phyloP scores from a whole-genome alignment of 257 asterid species.

The Nicotiana benthamiana region DNA sequence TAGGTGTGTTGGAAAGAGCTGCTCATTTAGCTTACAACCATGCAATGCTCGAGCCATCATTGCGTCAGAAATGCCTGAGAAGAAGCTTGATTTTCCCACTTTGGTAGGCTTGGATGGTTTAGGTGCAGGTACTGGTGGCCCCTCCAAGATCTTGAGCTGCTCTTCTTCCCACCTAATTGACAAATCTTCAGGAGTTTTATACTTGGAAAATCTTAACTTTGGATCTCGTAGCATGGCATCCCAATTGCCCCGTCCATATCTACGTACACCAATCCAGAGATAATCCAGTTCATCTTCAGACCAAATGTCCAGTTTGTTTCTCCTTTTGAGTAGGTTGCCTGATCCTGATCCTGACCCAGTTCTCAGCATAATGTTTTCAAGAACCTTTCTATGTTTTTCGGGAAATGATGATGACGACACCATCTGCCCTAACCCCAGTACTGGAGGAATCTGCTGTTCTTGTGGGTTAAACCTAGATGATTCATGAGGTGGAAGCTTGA shows the following conservation, averaged over 20 bases:
- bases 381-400: conserved; percentile 77
- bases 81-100: conserved; percentile 29
- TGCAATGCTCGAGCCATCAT: conserved; percentile 63
- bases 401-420: conserved; percentile 62
- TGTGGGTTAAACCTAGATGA: conserved; percentile 43
- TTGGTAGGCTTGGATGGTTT: conserved; percentile 41
- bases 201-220: conserved; percentile 69
- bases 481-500: conserved; percentile 47
- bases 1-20: conserved; percentile 48
- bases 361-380: conserved; percentile 64
- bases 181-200: conserved; percentile 64
- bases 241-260: conserved; percentile 93
- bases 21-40: conserved; percentile 44
- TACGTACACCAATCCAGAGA: conserved; percentile 95
- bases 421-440: conserved; percentile 48
- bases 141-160: conserved; percentile 69
- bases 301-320: conserved; percentile 59
- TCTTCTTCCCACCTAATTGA: conserved; percentile 86
- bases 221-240: conserved; percentile 79
- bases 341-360: conserved; percentile 77
- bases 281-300: conserved; percentile 93
- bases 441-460: conserved; percentile 50
- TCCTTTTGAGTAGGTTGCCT: conserved; percentile 36
- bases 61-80: conserved; percentile 71
- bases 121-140: conserved; percentile 31